phyloP scores from a whole-genome alignment of 495 filamentous ascomycete genomes.

The Viridothelium virens region DNA sequence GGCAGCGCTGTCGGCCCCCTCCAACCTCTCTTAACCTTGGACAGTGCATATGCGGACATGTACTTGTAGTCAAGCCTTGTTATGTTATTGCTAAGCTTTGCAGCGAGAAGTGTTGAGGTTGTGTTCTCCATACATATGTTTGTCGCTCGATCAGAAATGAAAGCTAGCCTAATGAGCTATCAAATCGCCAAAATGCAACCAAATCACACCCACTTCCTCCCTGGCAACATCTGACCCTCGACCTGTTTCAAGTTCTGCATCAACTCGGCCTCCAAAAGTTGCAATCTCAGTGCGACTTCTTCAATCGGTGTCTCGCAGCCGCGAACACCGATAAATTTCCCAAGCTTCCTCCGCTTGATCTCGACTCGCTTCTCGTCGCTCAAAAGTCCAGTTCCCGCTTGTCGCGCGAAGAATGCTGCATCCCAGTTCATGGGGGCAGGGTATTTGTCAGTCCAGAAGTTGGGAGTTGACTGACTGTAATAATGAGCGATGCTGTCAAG shows the following conservation, averaged over 20 bases:
- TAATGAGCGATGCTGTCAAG: constrained; percentile 65
- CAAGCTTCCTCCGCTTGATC: constrained; percentile 38
- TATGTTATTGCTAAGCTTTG: too few species aligned
- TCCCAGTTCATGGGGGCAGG: constrained; percentile 48
- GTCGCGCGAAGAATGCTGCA: constrained; percentile 27
- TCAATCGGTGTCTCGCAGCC: constrained; percentile 36
- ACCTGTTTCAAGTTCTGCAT: constrained; percentile 5
- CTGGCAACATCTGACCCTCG: background rate
- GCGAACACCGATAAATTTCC: constrained; percentile 37
- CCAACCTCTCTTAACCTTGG: too few species aligned
- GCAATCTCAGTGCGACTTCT: constrained; percentile 31
- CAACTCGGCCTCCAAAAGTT: constrained; percentile 20
- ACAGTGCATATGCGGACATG: too few species aligned
- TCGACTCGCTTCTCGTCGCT: constrained; percentile 23
- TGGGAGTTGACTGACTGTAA: constrained; percentile 64
- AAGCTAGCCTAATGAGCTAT: background rate
- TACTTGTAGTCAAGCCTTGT: too few species aligned
- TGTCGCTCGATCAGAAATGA: background rate
- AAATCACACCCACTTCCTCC: constrained; percentile 10
- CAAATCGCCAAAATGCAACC: background rate
- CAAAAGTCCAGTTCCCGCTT: constrained; percentile 17
- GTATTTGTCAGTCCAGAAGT: constrained; percentile 50
- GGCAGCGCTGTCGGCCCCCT: too few species aligned
- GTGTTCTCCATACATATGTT: too few species aligned
- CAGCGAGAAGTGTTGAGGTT: too few species aligned